Base-by-base conservation (phyloP, 352 stramenopile species). In the Thraustochytrium sp. region DNA sequence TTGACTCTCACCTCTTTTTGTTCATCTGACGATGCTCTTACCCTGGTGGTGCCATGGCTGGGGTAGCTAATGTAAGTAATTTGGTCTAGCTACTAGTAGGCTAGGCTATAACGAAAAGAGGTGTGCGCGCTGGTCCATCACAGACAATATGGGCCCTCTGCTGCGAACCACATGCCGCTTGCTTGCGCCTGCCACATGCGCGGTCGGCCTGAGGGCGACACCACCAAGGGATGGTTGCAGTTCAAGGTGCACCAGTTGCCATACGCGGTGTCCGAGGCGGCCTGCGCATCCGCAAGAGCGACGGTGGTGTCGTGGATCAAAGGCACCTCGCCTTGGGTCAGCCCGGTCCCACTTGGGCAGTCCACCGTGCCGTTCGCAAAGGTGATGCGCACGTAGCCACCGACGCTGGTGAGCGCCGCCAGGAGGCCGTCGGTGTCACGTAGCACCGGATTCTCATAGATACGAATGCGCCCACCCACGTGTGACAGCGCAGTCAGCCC, bases 171-270 rank as follows among this genome's bases (percentile, higher is more conserved):
- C 65, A 77, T 77, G 8, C 34, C 9, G 26, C 49, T 36, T 1
- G 13, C 46, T 29, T 44, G 42, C 0, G 42, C 36, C 3, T 77
- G 40, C 65, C 65, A 77, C 65, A 77, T 77, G 29, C 65, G 42
- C 18, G 49, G 29, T n/a, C 21, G 29, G 11, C 46, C 46, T 23
- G 49, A 2, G 9, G 59, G 59, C 34, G 26, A 72, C 13, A 77
- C 65, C 16, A 62, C 31, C 18, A 2, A 36, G 11, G 65, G 65
- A 26, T 77, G 64, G 11, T 54, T 61, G 46, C 65, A 77, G 42
- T 77, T 77, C 13, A 77, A 46, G 31, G 42, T 72, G 42, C 65
- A 77, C 65, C 65, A 77, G 42, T 77, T 77, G 5, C 65, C 65
- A 34, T 46, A 77, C 46, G 40, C 11, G 23, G 65, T 72, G 13